Percentiles rank a stretch among this genome's conserved stretches.
Conservation (phyloP, 306 rosid genomes). For the Cucurbita maxima region DNA sequence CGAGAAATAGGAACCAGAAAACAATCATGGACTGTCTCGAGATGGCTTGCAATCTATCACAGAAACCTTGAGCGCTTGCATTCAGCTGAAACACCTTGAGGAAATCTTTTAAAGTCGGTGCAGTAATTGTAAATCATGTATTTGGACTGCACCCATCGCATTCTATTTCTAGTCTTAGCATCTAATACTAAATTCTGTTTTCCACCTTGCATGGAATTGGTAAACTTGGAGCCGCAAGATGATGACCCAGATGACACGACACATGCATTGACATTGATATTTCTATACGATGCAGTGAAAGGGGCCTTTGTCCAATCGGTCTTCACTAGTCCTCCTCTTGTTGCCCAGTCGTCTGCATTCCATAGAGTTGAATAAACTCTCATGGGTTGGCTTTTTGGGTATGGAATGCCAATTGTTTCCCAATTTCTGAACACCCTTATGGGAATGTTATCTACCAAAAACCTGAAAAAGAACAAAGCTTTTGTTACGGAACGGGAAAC, state of each 20-base stretch:
- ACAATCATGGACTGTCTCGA: not conserved
- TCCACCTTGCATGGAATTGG: not conserved
- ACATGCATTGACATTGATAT: constrained; percentile 21
- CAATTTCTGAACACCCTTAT: constrained; percentile 23
- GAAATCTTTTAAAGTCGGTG: constrained; percentile 22
- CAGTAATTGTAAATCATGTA: constrained; percentile 40
- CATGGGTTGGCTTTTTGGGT: constrained; percentile 27
- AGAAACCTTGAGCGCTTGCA: constrained; percentile 16
- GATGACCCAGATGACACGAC: constrained; percentile 3
- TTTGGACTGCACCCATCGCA: constrained; percentile 33
- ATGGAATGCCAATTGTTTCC: constrained; percentile 19
- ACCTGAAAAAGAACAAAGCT: not conserved
- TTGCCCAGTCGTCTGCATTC: constrained; percentile 40
- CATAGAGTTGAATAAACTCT: constrained; percentile 27
- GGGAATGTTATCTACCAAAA: constrained; percentile 26
- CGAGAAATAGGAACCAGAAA: not conserved
- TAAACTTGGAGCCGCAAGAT: not conserved
- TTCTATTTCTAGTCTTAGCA: constrained; percentile 17
- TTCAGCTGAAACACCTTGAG: constrained; percentile 28
- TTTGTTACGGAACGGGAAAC: not conserved
- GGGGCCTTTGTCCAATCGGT: constrained; percentile 42
- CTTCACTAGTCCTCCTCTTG: constrained; percentile 31
- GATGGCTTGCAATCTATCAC: not conserved
- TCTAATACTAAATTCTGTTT: constrained; percentile 15
- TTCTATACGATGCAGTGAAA: constrained; percentile 26